Conservation (phyloP, 139 green algal species). For the Gonium pectorale region DNA sequence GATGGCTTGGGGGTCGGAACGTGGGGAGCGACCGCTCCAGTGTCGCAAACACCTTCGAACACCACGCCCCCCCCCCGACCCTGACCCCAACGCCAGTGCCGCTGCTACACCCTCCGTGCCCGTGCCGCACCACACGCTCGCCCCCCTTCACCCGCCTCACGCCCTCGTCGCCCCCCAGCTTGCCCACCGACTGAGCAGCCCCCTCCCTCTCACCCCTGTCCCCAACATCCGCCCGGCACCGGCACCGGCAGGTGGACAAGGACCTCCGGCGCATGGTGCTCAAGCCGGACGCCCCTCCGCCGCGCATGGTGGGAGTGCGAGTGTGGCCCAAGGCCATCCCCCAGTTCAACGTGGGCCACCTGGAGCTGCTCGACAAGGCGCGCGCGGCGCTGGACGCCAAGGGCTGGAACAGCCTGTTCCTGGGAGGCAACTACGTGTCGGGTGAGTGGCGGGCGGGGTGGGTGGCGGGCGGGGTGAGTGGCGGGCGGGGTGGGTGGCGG, state of each 20-base stretch:
- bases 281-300: slow-evolving; percentile 83
- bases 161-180: no score
- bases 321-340: slow-evolving; percentile 97
- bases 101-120: no score
- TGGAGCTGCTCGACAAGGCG: slow-evolving; percentile 65
- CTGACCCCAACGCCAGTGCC: no score
- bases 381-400: slow-evolving; percentile 61
- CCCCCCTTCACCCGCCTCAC: neutral
- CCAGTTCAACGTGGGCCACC: slow-evolving; percentile 97
- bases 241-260: slow-evolving; percentile 91
- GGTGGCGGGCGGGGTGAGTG: no score
- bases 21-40: no score
- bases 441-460: slow-evolving; percentile 8
- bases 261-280: slow-evolving; percentile 96
- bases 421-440: slow-evolving; percentile 98
- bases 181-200: no score
- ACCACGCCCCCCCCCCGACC: no score
- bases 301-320: slow-evolving; percentile 87
- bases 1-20: no score
- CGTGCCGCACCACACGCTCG: no score
- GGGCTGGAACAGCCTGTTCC: slow-evolving; percentile 84
- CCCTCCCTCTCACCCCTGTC: no score
- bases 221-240: neutral
- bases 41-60: no score
- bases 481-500: neutral